These are phyloP conservation scores for Myxozyma monticola DNA, from an alignment of 805 yeast genomes.

Conservation along the genomic window DNA sequence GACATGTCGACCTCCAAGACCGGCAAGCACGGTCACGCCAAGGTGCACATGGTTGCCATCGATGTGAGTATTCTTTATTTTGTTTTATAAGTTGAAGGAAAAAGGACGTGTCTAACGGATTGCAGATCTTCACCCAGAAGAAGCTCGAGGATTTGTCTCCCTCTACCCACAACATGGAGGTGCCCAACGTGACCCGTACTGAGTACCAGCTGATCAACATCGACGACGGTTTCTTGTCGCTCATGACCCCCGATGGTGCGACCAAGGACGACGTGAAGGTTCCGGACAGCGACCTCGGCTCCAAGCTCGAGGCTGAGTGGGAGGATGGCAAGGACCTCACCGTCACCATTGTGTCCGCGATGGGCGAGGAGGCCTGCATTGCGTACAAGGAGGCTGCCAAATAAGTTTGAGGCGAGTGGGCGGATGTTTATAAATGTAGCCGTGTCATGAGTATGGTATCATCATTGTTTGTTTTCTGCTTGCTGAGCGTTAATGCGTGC, in stretches of 20 bases:
- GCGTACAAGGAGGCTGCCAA: slow-evolving; percentile 99
- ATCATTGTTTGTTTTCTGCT: no score
- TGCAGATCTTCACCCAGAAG: slow-evolving; percentile 91
- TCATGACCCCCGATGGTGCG: slow-evolving; percentile 97
- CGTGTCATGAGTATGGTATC: no score
- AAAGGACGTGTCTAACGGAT: neutral
- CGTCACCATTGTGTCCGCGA: slow-evolving; percentile 95
- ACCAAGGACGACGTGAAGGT: slow-evolving; percentile 98
- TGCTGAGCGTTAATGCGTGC: no score
- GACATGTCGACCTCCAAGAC: slow-evolving; percentile 99
- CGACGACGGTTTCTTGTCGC: slow-evolving; percentile 95
- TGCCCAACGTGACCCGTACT: slow-evolving; percentile 93
- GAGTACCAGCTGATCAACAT: slow-evolving; percentile 96
- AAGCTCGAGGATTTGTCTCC: slow-evolving; percentile 99
- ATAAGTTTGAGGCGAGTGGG: no score
- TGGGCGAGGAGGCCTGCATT: slow-evolving; percentile 99
- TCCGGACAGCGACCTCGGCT: slow-evolving; percentile 98
- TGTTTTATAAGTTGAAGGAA: neutral
- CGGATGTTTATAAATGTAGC: no score
- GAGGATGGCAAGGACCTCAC: slow-evolving; percentile 98
- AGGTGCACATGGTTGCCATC: slow-evolving; percentile 98
- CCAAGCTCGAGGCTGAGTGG: slow-evolving; percentile 84
- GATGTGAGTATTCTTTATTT: slow-evolving; percentile 46
- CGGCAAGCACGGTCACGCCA: slow-evolving; percentile 99
- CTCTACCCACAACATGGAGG: slow-evolving; percentile 99